Conservation (phyloP, 108 stramenopile genomes). For the Skeletonema potamos region DNA sequence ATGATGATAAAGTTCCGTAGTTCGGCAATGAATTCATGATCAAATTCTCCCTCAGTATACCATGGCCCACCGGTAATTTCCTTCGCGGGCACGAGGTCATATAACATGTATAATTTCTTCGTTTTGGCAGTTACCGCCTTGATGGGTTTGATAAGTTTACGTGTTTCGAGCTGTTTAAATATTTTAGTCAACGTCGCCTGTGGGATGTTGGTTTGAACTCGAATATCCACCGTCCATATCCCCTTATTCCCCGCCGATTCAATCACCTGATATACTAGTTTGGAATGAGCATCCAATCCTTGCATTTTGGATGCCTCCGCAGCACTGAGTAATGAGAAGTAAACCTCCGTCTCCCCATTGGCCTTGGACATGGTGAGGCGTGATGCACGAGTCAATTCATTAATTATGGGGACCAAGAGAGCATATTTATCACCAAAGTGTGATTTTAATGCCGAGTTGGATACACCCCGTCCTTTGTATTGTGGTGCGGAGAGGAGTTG, state of each 20-base stretch:
- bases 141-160: slow-evolving; percentile 93
- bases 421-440: slow-evolving; percentile 56
- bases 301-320: slow-evolving; percentile 72
- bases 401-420: slow-evolving; percentile 71
- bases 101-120: slow-evolving; percentile 98
- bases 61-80: slow-evolving; percentile 98
- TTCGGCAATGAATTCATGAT: slow-evolving; percentile 95
- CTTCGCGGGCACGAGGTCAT: slow-evolving; percentile 90
- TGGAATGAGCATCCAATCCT: slow-evolving; percentile 79
- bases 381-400: slow-evolving; percentile 64
- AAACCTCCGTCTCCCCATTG: slow-evolving; percentile 53
- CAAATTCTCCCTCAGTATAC: slow-evolving; percentile 96
- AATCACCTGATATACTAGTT: slow-evolving; percentile 93
- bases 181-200: slow-evolving; percentile 92
- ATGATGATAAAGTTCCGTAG: slow-evolving; percentile 81
- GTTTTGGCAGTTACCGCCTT: slow-evolving; percentile 94
- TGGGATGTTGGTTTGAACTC: slow-evolving; percentile 85
- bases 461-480: slow-evolving; percentile 53
- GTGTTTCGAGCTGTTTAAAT: slow-evolving; percentile 89
- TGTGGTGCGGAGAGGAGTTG: slow-evolving; percentile 47
- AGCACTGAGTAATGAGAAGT: slow-evolving; percentile 64
- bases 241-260: slow-evolving; percentile 92
- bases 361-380: slow-evolving; percentile 74
- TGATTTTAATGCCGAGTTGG: slow-evolving; percentile 70
- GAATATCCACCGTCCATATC: slow-evolving; percentile 97